phyloP scores from a whole-genome alignment of 2,329 filamentous ascomycete species.

The Arthrinium puccinioides region DNA sequence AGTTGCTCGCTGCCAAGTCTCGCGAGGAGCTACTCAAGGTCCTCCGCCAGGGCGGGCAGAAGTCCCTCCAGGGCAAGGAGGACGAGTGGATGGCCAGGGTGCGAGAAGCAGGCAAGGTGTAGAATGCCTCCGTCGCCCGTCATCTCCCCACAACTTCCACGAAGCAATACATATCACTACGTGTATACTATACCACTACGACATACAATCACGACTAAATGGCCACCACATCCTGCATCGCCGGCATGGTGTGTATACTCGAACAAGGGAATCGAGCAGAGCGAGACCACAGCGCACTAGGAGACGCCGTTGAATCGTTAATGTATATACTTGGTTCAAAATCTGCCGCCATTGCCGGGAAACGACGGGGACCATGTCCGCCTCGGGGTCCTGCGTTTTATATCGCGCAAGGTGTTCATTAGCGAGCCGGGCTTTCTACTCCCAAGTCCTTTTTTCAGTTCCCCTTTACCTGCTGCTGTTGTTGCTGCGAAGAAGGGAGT shows the following conservation, averaged over 20 bases:
- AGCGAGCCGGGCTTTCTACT: neutral
- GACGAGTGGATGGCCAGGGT: slow-evolving; percentile 20
- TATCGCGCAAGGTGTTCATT: neutral
- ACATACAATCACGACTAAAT: too few species aligned
- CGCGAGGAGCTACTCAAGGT: slow-evolving; percentile 32
- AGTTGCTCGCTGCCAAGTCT: slow-evolving; percentile 39
- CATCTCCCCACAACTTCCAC: too few species aligned
- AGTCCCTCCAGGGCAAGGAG: slow-evolving; percentile 13
- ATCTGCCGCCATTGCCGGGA: too few species aligned
- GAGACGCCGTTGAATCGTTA: too few species aligned
- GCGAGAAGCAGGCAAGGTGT: slow-evolving; percentile 14
- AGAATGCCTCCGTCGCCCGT: too few species aligned
- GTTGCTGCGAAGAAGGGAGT: too few species aligned
- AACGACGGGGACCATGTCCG: too few species aligned
- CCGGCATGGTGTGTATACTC: neutral
- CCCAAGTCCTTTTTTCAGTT: neutral
- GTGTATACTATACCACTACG: neutral
- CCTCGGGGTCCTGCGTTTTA: neutral
- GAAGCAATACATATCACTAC: too few species aligned
- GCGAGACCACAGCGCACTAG: too few species aligned
- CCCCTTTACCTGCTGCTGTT: neutral
- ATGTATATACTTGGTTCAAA: neutral
- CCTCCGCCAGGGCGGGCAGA: slow-evolving; percentile 23
- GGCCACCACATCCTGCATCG: neutral
- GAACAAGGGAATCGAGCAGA: neutral